Percentiles rank a stretch among this genome's conserved stretches.
Evolutionary conservation across 2,329 filamentous ascomycete genomes (phyloP).

Genomic region (Venturia asperata): DNA sequence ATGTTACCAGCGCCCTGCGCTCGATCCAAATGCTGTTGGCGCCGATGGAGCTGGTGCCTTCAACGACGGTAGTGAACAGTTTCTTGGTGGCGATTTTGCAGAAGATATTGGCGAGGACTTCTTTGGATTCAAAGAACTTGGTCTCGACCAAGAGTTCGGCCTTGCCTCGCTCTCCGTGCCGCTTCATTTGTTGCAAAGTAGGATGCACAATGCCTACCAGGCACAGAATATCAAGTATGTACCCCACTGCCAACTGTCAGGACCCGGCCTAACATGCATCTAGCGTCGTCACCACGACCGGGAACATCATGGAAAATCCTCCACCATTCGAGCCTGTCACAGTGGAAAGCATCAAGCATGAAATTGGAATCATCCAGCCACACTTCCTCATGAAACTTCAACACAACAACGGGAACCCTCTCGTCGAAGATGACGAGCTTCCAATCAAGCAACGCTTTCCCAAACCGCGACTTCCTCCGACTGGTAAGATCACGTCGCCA

Average conservation of each 20-base stretch:
- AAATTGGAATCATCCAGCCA: slow-evolving; percentile 82
- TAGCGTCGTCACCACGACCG: slow-evolving; percentile 51
- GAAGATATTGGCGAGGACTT: slow-evolving; percentile 98
- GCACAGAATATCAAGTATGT: slow-evolving; percentile 59
- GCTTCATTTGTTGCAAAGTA: slow-evolving; percentile 84
- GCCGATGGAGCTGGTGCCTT: slow-evolving; percentile 85
- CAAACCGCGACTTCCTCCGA: slow-evolving; percentile 57
- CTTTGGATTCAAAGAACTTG: slow-evolving; percentile 95
- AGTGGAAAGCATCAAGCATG: slow-evolving; percentile 64
- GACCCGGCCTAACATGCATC: slow-evolving; percentile 25
- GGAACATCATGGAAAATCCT: slow-evolving; percentile 60
- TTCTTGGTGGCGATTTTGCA: slow-evolving; percentile 92
- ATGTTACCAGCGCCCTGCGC: slow-evolving; percentile 59
- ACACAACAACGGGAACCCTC: slow-evolving; percentile 70
- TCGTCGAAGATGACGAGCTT: slow-evolving; percentile 91
- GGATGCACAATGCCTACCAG: slow-evolving; percentile 79
- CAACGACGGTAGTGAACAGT: slow-evolving; percentile 94
- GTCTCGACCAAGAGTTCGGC: slow-evolving; percentile 84
- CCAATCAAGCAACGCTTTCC: slow-evolving; percentile 79
- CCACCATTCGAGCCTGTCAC: slow-evolving; percentile 70
- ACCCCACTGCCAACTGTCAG: not conserved
- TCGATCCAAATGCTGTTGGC: slow-evolving; percentile 60
- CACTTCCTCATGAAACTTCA: slow-evolving; percentile 89
- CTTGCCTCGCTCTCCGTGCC: slow-evolving; percentile 84
- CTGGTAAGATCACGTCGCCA: slow-evolving; percentile 78